Conservation (phyloP, 148 eudicot species). For the Dianthus caryophyllus region DNA sequence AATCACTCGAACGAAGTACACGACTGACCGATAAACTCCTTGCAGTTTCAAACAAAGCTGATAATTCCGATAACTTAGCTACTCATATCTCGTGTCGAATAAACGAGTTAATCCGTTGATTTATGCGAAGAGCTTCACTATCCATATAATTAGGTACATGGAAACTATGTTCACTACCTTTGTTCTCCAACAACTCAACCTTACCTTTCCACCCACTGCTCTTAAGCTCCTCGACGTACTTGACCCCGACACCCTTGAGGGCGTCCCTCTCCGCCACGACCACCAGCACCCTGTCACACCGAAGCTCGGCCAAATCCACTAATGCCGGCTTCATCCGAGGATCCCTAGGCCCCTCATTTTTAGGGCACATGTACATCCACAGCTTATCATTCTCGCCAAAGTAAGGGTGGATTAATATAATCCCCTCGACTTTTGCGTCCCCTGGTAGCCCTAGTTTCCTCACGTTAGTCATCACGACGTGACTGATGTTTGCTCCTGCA, state of each 20-base stretch:
- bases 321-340: conserved; percentile 31
- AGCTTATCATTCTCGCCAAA: conserved; percentile 35
- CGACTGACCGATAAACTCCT: no score
- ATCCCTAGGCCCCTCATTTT: conserved; percentile 32
- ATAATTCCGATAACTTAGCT: no score
- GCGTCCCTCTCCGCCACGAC: conserved; percentile 33
- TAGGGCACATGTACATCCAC: conserved; percentile 38
- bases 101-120: conserved; percentile 21
- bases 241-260: conserved; percentile 20
- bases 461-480: conserved; percentile 27
- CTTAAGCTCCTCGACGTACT: conserved; percentile 28
- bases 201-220: conserved; percentile 41
- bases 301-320: conserved; percentile 26
- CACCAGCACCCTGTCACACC: conserved; percentile 35
- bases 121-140: conserved; percentile 25
- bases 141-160: conserved; percentile 22
- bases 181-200: conserved; percentile 29
- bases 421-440: conserved; percentile 21
- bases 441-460: conserved; percentile 18
- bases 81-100: no score
- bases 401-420: conserved; percentile 29
- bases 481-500: conserved; percentile 47
- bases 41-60: no score
- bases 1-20: no score
- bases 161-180: conserved; percentile 34